Base-by-base conservation (phyloP, 305 asterid species). In the Fraxinus sp. region DNA sequence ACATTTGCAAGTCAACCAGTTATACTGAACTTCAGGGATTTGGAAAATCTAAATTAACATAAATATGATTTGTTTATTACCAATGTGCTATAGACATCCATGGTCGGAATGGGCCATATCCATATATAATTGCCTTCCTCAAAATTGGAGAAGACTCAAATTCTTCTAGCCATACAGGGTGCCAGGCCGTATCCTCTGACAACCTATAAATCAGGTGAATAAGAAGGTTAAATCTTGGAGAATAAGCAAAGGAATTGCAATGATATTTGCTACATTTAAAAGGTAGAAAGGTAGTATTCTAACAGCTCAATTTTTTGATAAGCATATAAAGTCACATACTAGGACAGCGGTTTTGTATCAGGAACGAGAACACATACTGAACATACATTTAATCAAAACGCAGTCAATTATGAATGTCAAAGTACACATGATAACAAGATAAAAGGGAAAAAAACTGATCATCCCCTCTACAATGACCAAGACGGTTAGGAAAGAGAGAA, bases 151-250 rank as follows among this genome's bases (percentile, higher is more conserved):
- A 49, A 32, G 94, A 83, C 20, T 92, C 88, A 68, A 93, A 91
- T 85, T 96, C 97, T 83, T 91, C 89, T 82, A 32, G 83, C 77
- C 79, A 43, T 57, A 96, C 89, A 80, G 98, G 98, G 79, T 88
- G 93, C 99, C 98, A 94, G 77, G 98, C 99, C 37, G 98, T 96
- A 86, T 96, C 99, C 90, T 94, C 97, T 35, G 82, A 81, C 93
- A 96, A 88, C 99, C 99, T 96, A 89, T 81, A 80, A 84, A 52
- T 74, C 32, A 80, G 72, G 66, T 26, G 41, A 55, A 59, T 78
- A 80, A 79, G 18, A 79, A 78, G 13, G 78, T 78, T 18, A 36
- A 24, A 77, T 55, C 62, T 84, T 10, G 3, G 26, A 66, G 62
- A 62, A 35, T 0, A 32, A 73, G n/a, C 28, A 24, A 41, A 64